A percentile compares a stretch with the other conserved stretches of the same genome.
Evolutionary conservation across 176 grass and related monocot genomes (phyloP).

Genomic region (Chloris gayana): DNA sequence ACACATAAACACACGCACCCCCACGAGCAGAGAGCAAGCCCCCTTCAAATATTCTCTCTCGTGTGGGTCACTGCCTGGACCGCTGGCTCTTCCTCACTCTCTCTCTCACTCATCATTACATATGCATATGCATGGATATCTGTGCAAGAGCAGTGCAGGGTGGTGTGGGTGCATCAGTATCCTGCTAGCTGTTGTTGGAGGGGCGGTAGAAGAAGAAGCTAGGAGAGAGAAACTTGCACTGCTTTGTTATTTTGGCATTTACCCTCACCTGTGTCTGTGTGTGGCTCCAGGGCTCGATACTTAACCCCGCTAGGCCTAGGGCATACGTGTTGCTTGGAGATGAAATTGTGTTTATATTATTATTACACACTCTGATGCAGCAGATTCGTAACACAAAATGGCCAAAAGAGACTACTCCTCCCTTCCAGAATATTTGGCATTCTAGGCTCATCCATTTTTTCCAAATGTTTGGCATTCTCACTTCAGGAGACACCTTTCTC

Average conservation of each 20-base stretch:
- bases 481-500: no score
- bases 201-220: constrained; percentile 16
- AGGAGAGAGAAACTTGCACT: not conserved
- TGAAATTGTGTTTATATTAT: not conserved
- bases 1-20: constrained; percentile 40
- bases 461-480: no score
- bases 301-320: not conserved
- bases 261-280: constrained; percentile 3
- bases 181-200: constrained; percentile 30
- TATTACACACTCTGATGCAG: not conserved
- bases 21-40: constrained; percentile 28
- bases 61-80: constrained; percentile 55
- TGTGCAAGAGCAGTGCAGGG: constrained; percentile 45
- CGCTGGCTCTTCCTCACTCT: constrained; percentile 23
- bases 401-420: no score
- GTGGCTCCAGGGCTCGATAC: not conserved
- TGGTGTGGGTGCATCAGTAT: constrained; percentile 36
- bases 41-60: constrained; percentile 66
- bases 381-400: not conserved
- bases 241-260: constrained; percentile 30
- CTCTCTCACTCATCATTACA: constrained; percentile 67
- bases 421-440: no score
- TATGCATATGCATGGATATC: constrained; percentile 57
- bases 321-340: constrained; percentile 29
- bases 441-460: no score